A percentile compares a stretch with the other conserved stretches of the same genome.
phyloP scores from a whole-genome alignment of 75 land plant genomes.

The Isoetes taiwanensis region DNA sequence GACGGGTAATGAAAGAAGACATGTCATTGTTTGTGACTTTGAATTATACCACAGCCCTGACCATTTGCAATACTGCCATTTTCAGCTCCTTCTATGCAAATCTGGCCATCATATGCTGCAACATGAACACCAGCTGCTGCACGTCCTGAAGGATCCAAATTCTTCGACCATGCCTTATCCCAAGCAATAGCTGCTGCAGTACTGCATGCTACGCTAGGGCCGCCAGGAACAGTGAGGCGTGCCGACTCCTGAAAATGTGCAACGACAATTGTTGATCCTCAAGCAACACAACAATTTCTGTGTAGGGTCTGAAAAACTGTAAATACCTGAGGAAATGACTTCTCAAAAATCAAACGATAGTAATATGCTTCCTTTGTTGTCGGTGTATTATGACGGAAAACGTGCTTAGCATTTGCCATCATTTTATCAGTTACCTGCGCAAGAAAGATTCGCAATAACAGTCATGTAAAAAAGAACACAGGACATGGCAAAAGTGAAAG shows the following conservation, averaged over 20 bases:
- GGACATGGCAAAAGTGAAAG: no score
- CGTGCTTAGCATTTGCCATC: constrained; percentile 58
- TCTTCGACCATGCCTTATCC: constrained; percentile 76
- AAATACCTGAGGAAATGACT: constrained; percentile 70
- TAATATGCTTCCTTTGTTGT: constrained; percentile 72
- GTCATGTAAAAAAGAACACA: no score
- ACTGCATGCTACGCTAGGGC: constrained; percentile 94
- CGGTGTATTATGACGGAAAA: constrained; percentile 85
- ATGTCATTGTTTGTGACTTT: no score
- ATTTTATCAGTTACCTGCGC: constrained; percentile 86
- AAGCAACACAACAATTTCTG: no score
- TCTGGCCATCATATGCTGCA: no score
- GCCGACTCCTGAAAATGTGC: constrained; percentile 52
- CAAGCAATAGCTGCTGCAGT: constrained; percentile 86
- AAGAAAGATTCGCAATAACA: no score
- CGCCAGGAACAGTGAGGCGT: constrained; percentile 81
- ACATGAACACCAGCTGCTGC: constrained; percentile 83
- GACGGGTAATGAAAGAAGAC: no score
- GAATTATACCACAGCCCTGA: no score
- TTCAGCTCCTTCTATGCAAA: no score
- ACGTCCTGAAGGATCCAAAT: constrained; percentile 83
- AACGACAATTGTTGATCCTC: no score
- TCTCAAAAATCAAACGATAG: constrained; percentile 79
- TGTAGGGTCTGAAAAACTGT: no score
- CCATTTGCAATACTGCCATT: no score